Evolutionary conservation across 2,329 filamentous ascomycete genomes (phyloP).

Genomic region (Talaromyces sp.): DNA sequence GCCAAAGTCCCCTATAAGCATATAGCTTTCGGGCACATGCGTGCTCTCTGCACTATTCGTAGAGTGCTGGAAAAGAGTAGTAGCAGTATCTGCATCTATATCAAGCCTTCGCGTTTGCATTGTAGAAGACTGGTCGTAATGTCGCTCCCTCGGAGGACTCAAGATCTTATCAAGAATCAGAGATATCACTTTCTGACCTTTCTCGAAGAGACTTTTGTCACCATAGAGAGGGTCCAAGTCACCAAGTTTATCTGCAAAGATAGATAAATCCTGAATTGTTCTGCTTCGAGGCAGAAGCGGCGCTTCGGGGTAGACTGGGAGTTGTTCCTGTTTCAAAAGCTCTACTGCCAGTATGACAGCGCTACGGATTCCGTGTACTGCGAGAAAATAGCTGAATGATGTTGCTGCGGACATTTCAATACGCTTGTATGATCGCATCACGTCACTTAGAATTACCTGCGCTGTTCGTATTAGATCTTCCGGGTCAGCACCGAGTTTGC

Average conservation of each 20-base stretch:
- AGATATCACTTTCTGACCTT: neutral
- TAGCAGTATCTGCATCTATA: neutral
- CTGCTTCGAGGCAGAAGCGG: neutral
- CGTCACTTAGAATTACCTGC: neutral
- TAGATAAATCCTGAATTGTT: neutral
- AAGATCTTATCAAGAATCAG: neutral
- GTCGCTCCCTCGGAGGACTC: neutral
- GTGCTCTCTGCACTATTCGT: neutral
- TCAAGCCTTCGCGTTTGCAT: neutral
- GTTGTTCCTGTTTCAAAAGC: neutral
- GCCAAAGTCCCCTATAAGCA: neutral
- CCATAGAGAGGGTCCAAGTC: neutral
- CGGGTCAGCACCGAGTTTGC: neutral
- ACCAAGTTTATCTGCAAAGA: neutral
- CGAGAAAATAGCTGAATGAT: neutral
- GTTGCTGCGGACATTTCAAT: neutral
- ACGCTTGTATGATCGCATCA: neutral
- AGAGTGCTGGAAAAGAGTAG: neutral
- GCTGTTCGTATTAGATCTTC: neutral
- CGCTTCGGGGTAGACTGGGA: neutral
- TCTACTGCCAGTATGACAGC: neutral
- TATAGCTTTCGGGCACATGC: neutral
- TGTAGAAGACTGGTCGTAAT: neutral
- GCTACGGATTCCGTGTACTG: neutral
- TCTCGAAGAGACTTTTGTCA: neutral